Base-by-base conservation (phyloP, 257 asterid genomes). In the Mentha longifolia region DNA sequence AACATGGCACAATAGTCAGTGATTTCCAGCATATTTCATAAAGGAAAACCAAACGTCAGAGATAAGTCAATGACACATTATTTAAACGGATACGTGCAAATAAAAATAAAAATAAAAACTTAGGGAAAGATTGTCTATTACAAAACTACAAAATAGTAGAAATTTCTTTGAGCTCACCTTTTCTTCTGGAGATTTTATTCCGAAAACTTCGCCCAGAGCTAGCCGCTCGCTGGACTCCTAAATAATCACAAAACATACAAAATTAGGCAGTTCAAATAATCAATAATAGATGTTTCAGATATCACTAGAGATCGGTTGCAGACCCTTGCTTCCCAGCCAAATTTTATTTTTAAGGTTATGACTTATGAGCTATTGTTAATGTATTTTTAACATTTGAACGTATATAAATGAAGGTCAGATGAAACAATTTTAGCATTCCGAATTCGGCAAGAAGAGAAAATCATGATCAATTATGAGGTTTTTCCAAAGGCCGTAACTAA, bases 121-220 rank as follows among this genome's bases (percentile, higher is more conserved):
- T 22, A 2, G 0, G 47, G 31, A 63, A 65, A 65, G 28, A 59
- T 22, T 33, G 22, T 43, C 65, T 30, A 45, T 11, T 6, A 17
- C 31, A 9, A 47, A 59, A 73, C 43, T 63, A 54, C 17, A 68
- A 52, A 37, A 73, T 22, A 66, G 43, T 39, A 60, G 37, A 54
- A 19, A 45, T 68, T 61, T 41, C 42, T 68, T 54, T 56, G 62
- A 45, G 52, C 64, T 78, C 82, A 95, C 99, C 99, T 81, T 86
- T 77, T 86, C 73, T 45, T 74, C 87, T 6, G 99, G 99, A 64
- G 96, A 78, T 80, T 82, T 89, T 75, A 95, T 73, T 80, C 99
- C 99, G 77, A 95, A 95, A 60, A 84, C 90, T 86, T 88, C 97
- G 55, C 99, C 99, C 92, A 95, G 85, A 37, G 98, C 99, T 58